Percentiles rank a stretch among this genome's conserved stretches.
Evolutionary conservation across 805 yeast species (phyloP).

Genomic region (Zygoascus biomembranicola): DNA sequence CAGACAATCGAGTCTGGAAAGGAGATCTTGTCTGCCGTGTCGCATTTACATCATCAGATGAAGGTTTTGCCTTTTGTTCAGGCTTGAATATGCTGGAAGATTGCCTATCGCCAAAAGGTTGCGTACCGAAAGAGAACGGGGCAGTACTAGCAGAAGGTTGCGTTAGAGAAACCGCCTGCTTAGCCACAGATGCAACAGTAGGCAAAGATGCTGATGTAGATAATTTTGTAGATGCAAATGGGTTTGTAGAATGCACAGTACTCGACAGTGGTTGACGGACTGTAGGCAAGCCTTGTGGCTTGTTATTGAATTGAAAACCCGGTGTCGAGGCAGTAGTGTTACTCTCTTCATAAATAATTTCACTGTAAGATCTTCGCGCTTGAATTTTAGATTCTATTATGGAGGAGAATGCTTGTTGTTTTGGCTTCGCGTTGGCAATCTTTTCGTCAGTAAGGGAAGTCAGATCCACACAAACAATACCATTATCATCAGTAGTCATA

Average conservation of each 20-base stretch:
- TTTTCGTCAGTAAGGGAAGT: not conserved
- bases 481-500: constrained; percentile 28
- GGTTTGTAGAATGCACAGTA: not conserved
- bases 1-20: not conserved
- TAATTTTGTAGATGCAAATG: not conserved
- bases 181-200: not conserved
- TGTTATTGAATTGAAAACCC: not conserved
- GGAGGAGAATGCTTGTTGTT: not conserved
- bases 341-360: not conserved
- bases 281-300: not conserved
- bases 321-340: not conserved
- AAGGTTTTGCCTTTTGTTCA: not conserved
- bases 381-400: not conserved
- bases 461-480: constrained; percentile 34
- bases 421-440: not conserved
- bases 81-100: not conserved
- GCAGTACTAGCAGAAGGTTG: not conserved
- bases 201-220: not conserved
- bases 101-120: not conserved
- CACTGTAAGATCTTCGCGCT: not conserved
- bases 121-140: not conserved
- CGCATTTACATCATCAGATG: not conserved
- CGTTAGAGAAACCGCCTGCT: not conserved
- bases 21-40: not conserved
- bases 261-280: not conserved